Evolutionary conservation across 2,329 filamentous ascomycete genomes (phyloP), one percentile per base, ranked within the genome.

Genomic region (Aspergillus aculeatus): DNA sequence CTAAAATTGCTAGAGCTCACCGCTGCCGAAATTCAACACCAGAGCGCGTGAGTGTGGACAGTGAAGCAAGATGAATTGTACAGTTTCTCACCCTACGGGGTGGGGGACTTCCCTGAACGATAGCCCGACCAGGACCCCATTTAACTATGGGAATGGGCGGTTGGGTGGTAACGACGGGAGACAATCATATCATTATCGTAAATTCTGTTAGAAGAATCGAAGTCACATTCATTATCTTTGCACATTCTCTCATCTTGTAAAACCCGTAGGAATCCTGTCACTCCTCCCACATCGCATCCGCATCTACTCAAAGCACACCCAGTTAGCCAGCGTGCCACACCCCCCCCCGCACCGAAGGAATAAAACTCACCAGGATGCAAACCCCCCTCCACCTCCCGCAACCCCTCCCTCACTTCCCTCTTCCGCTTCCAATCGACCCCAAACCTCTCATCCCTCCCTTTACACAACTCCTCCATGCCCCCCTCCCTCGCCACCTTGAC

Each of bases 1-100:
- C 78, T 77, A 74, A 72, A 77, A 73, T 78, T 78, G 82, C 82
- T 84, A 84, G 82, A 84, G 81, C 82, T 78, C 77, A 80, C 76
- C 81, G 77, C 79, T 76, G 76, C 71, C 79, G 73, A 77, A 75
- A 73, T 75, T 64, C 60, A 74, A 69, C 69, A 75, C 74, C 74
- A 81, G 80, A 80, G 77, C 78, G 80, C 70, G 78, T 77, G 75
- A 80, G 82, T 83, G 82, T 84, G 81, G 82, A 84, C 80, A 80
- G 70, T 75, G 81, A 83, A 84, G 82, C 82, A 79, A 84, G 75
- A 84, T 73, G 72, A 75, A 81, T 62, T 75, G 60, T 65, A 67
- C 65, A 63, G 59, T 60, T 68, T 64, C 68, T 67, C 57, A 65
- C 60, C 62, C 56, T 41, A 41, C 38, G 38, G 38, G 59, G 63